phyloP scores from a whole-genome alignment of 2,329 filamentous ascomycete species.

The Aspergillus thermomutatus region DNA sequence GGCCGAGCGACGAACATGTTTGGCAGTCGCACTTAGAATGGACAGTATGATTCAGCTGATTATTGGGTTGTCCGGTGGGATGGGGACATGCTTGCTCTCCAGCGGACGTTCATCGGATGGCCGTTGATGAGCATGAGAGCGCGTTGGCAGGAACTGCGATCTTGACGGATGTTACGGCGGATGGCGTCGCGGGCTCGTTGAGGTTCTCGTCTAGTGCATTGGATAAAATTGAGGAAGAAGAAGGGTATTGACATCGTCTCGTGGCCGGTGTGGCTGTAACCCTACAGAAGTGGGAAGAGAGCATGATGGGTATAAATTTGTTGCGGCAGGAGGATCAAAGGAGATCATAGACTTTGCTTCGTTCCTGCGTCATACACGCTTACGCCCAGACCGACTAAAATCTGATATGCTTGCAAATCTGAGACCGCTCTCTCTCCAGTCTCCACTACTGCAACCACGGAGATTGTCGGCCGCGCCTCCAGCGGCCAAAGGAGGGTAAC shows the following conservation, averaged over 20 bases:
- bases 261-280: too few relatives aligned
- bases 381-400: background rate
- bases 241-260: constrained; percentile 2
- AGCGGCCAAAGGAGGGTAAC: background rate
- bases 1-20: background rate
- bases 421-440: background rate
- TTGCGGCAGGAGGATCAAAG: background rate
- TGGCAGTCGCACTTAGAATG: background rate
- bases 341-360: background rate
- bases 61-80: background rate
- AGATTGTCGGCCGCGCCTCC: background rate
- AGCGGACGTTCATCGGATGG: background rate
- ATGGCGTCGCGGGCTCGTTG: background rate
- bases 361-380: too few relatives aligned
- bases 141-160: background rate
- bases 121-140: background rate
- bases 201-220: background rate
- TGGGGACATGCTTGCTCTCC: background rate
- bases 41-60: background rate
- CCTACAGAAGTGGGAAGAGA: background rate
- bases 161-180: background rate
- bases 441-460: background rate
- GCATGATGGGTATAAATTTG: background rate
- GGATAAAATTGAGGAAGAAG: background rate
- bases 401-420: background rate